Base-by-base conservation (phyloP, 768 basidiomycete species). In the Pluteus cervinus region DNA sequence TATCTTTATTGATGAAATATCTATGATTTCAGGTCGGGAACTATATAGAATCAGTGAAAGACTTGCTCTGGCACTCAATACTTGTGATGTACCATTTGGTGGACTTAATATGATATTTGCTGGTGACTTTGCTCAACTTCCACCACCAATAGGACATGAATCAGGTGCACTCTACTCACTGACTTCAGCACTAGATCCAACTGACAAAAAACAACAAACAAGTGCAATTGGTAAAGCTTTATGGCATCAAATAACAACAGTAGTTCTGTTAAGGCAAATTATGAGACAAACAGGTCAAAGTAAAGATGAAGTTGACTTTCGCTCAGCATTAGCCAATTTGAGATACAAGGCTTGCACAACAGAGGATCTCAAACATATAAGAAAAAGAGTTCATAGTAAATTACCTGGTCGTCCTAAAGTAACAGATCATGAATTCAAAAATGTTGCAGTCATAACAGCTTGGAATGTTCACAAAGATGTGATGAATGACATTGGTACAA, bases 401-500 rank as follows among this genome's bases (percentile, higher is more conserved):
- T n/a, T n/a, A n/a, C n/a, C n/a, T n/a, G n/a, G n/a, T n/a, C n/a
- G n/a, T n/a, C n/a, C n/a, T n/a, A n/a, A n/a, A n/a, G n/a, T n/a
- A n/a, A n/a, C n/a, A n/a, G n/a, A n/a, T n/a, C n/a, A n/a, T 7
- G 20, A 33, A 2, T 69, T 65, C 34, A 21, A 54, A 15, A 43
- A 63, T 51, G 50, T 61, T 2, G 56, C 66, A 3, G 51, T 69
- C 9, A 70, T 72, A 20, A 66, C 62, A 2, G 51, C 54, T 3
- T 42, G 44, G 12, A 69, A 67, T 53, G 21, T 47, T 8, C 51
- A 61, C 17, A 59, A 61, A 40, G 67, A 69, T 45, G 40, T 48
- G 36, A 53, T 67, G 0, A 71, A 71, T 47, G n/a, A 45, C 7
- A 4, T 60, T 1, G 62, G 62, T 2, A 24, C 37, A 12, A 7